Percentiles rank a stretch among this genome's conserved stretches.
Conservation (phyloP, 192 early-diverging fungal genomes). For the Gonapodya prolifera region DNA sequence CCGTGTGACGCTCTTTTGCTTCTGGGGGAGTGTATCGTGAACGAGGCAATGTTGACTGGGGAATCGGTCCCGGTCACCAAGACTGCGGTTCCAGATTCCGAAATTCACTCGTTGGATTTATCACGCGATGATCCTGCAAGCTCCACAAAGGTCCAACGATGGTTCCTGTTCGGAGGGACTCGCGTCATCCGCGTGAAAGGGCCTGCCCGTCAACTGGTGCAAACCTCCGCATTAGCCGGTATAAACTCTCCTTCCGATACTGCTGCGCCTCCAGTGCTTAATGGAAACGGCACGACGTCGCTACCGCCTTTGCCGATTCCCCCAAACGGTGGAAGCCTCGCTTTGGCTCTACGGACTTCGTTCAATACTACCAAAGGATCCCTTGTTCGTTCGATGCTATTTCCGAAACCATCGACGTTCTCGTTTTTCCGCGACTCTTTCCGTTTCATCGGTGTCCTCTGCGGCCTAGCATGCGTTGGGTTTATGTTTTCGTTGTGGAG, state of each 20-base stretch:
- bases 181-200: constrained; percentile 67
- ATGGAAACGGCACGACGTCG: too few relatives aligned
- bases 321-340: constrained; percentile 37
- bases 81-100: constrained; percentile 50
- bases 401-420: constrained; percentile 92
- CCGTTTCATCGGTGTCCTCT: constrained; percentile 85
- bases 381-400: constrained; percentile 87
- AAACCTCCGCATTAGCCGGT: constrained; percentile 13
- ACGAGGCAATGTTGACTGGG: constrained; percentile 97
- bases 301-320: constrained; percentile 2
- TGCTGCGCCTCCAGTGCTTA: too few relatives aligned
- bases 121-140: constrained; percentile 48
- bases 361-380: constrained; percentile 97
- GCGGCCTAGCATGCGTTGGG: constrained; percentile 66
- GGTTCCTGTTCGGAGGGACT: constrained; percentile 87
- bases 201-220: constrained; percentile 22
- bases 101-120: constrained; percentile 51
- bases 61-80: constrained; percentile 94
- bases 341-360: constrained; percentile 81
- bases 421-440: constrained; percentile 97
- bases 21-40: constrained; percentile 90
- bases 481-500: constrained; percentile 79
- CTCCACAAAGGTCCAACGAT: constrained; percentile 61
- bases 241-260: too few relatives aligned
- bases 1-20: constrained; percentile 91